phyloP scores from a whole-genome alignment of 495 filamentous ascomycete genomes.

The Aspergillus taichungensis region DNA sequence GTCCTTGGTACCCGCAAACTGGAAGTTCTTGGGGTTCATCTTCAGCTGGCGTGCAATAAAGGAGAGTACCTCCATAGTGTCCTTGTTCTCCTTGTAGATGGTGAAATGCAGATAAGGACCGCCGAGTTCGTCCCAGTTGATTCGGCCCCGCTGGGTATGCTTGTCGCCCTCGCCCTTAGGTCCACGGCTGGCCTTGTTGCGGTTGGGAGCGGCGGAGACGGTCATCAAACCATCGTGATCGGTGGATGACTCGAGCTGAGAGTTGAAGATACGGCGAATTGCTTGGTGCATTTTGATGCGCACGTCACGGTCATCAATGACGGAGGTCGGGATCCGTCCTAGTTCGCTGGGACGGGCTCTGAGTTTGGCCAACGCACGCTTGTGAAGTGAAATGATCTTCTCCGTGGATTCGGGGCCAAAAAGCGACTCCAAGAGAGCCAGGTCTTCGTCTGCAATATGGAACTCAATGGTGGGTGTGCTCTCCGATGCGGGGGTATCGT shows the following conservation, averaged over 20 bases:
- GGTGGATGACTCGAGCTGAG: conserved; percentile 56
- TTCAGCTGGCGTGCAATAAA: conserved; percentile 61
- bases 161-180: conserved; percentile 22
- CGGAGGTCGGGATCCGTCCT: conserved; percentile 28
- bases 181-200: conserved; percentile 22
- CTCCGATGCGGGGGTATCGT: conserved; percentile 5
- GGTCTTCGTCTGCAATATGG: conserved; percentile 40
- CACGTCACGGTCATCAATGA: conserved; percentile 47
- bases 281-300: conserved; percentile 57
- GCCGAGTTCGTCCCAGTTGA: conserved; percentile 54
- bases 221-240: conserved; percentile 49
- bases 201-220: conserved; percentile 43
- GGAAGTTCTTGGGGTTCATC: conserved; percentile 58
- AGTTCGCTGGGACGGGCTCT: conserved; percentile 33
- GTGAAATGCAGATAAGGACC: conserved; percentile 86
- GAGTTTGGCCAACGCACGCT: conserved; percentile 33
- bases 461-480: conserved; percentile 14
- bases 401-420: conserved; percentile 34
- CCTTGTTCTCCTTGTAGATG: conserved; percentile 95
- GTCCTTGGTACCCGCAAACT: conserved; percentile 93
- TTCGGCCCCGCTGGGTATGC: conserved; percentile 18
- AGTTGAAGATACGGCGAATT: conserved; percentile 60
- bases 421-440: conserved; percentile 30
- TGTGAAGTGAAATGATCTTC: conserved; percentile 34
- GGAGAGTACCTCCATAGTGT: conserved; percentile 87